Percentiles rank a stretch among this genome's conserved stretches.
Evolutionary conservation across 352 stramenopile genomes (phyloP).

Genomic region (Lagenidium giganteum): DNA sequence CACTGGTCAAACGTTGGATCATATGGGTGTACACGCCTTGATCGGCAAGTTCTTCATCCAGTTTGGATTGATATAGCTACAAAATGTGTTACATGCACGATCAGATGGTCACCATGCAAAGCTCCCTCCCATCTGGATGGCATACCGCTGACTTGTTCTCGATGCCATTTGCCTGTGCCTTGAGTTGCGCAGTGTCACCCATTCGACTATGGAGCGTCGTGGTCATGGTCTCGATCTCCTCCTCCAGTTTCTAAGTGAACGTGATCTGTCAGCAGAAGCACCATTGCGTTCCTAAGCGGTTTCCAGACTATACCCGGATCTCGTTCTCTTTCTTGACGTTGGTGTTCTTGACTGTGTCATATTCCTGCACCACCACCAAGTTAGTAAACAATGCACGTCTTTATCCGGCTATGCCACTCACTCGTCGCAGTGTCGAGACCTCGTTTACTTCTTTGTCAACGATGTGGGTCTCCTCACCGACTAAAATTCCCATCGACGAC

Average conservation of each 20-base stretch:
- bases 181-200: conserved; percentile 47
- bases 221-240: conserved; percentile 73
- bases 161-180: conserved; percentile 57
- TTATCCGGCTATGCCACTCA: conserved; percentile 13
- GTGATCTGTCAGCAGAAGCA: neutral
- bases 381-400: neutral
- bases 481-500: conserved; percentile 60
- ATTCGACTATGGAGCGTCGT: conserved; percentile 61
- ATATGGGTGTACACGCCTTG: conserved; percentile 79
- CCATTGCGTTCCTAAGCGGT: neutral
- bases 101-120: neutral
- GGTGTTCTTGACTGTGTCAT: conserved; percentile 56
- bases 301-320: conserved; percentile 42
- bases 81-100: neutral
- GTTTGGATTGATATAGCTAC: conserved; percentile 72
- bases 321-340: conserved; percentile 70
- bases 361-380: conserved; percentile 29
- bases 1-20: conserved; percentile 64
- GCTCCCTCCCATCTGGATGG: neutral
- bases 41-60: conserved; percentile 68
- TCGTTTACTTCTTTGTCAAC: conserved; percentile 80
- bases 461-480: conserved; percentile 74
- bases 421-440: conserved; percentile 51
- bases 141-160: conserved; percentile 73
- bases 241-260: conserved; percentile 45